These are phyloP conservation scores for Trichoderma asperellum DNA, from an alignment of 2,329 filamentous ascomycete genomes.

Conservation along the genomic window DNA sequence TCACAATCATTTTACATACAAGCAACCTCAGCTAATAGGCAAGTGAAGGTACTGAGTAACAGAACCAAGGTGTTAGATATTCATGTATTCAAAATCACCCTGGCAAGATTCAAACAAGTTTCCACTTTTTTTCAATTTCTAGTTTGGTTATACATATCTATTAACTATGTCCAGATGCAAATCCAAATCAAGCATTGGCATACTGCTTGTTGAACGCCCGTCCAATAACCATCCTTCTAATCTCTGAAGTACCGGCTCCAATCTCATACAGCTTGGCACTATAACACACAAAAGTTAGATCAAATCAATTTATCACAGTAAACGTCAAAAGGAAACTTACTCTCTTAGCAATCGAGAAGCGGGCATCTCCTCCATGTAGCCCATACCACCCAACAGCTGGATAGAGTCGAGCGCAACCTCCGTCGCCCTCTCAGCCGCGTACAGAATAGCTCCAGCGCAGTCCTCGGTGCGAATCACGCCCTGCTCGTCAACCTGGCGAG, in stretches of 20 bases:
- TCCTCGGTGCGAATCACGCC: conserved; percentile 80
- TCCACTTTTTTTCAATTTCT: background rate
- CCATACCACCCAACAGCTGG: conserved; percentile 92
- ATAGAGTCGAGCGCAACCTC: conserved; percentile 87
- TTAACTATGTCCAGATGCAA: background rate
- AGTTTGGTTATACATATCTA: background rate
- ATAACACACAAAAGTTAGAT: conserved; percentile 37
- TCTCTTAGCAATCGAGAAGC: conserved; percentile 81
- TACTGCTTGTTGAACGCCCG: conserved; percentile 89
- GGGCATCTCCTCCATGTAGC: conserved; percentile 93
- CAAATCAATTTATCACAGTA: background rate
- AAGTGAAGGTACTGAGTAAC: no score
- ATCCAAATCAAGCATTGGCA: conserved; percentile 43
- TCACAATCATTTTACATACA: no score
- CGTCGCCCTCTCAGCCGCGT: conserved; percentile 87
- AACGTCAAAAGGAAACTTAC: conserved; percentile 46
- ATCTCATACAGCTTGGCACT: conserved; percentile 88
- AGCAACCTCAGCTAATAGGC: no score
- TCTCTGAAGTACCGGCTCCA: conserved; percentile 92
- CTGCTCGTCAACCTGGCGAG: conserved; percentile 76
- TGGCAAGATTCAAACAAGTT: background rate
- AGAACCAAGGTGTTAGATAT: no score
- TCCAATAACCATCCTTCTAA: conserved; percentile 92
- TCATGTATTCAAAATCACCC: background rate
- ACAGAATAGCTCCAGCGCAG: conserved; percentile 91